A percentile compares a stretch with the other conserved stretches of the same genome.
Evolutionary conservation across 345 rosid species (phyloP).

Genomic region (Chamaenerion angustifolium): DNA sequence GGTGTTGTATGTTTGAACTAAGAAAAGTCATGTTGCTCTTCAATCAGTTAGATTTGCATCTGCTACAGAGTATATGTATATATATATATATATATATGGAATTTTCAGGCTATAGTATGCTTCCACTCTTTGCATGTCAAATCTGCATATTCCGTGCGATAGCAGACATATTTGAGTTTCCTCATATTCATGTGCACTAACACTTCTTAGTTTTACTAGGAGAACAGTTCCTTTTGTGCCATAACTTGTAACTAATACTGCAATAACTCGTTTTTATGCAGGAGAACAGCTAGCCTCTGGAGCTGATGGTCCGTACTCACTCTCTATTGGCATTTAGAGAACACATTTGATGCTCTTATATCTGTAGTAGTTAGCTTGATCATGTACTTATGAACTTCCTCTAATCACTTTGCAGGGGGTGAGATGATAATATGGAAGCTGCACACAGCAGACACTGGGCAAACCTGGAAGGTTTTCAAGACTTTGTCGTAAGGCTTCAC

Average conservation of each 20-base stretch:
- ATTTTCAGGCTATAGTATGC: background rate
- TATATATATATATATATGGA: no score
- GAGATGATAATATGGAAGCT: conserved; percentile 85
- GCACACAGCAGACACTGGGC: conserved; percentile 55
- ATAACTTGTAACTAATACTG: background rate
- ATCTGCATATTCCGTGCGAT: background rate
- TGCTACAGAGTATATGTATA: no score
- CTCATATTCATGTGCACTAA: background rate
- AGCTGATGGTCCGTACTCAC: conserved; percentile 63
- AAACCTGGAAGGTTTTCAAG: conserved; percentile 79
- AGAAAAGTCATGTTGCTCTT: background rate
- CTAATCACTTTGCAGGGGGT: conserved; percentile 44
- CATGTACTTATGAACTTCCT: background rate
- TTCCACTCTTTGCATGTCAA: background rate
- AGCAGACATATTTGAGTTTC: background rate
- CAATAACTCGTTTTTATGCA: conserved; percentile 15
- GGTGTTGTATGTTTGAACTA: background rate
- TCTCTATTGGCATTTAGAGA: background rate
- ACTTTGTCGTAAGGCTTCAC: conserved; percentile 46
- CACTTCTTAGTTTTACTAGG: background rate
- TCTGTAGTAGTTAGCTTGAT: conserved; percentile 2
- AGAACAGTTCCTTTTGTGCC: background rate
- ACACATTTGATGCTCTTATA: background rate
- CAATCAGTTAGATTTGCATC: background rate
- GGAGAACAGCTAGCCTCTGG: conserved; percentile 94